phyloP scores from a whole-genome alignment of 108 stramenopile species.

The Aurantiochytrium sp. region DNA sequence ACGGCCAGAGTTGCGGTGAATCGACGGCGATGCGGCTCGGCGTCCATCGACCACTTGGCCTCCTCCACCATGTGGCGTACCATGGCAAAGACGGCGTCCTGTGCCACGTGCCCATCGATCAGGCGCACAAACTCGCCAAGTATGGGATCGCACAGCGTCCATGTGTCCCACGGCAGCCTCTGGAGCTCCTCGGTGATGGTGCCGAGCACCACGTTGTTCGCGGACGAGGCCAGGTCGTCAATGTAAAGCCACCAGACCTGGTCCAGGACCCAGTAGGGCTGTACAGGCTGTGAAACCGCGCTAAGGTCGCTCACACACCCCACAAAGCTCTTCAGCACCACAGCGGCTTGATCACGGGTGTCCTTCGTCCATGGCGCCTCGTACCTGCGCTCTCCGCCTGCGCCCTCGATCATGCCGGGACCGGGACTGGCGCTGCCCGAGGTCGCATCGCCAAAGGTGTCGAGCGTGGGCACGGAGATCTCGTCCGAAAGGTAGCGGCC shows the following conservation, averaged over 20 bases:
- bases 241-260: neutral
- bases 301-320: neutral
- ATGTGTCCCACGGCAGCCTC: neutral
- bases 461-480: no score
- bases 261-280: constrained; percentile 14
- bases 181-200: neutral
- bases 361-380: neutral
- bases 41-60: neutral
- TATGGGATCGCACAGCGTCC: neutral
- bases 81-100: neutral
- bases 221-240: neutral
- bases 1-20: neutral
- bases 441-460: no score
- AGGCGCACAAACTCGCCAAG: neutral
- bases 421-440: no score
- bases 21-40: neutral
- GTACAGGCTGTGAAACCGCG: neutral
- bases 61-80: neutral
- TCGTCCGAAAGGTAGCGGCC: neutral
- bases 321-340: neutral
- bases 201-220: neutral
- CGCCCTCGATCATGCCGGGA: no score
- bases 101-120: neutral
- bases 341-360: neutral
- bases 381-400: neutral